Evolutionary conservation across 163 green algal genomes (phyloP).

Genomic region (Volvox carteri): DNA sequence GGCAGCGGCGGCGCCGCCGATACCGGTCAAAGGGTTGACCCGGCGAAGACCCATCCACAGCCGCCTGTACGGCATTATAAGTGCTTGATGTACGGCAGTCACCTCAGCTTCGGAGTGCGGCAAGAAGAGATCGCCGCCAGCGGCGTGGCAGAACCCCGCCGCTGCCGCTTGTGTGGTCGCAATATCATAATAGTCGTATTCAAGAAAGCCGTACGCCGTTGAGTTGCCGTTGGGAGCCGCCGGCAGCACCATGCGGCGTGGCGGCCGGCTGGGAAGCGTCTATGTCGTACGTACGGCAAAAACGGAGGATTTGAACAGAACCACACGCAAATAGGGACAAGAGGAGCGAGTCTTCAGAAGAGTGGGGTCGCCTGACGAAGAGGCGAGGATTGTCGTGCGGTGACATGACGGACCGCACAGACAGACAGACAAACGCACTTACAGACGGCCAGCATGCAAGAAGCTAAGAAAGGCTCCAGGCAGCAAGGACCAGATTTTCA

Average conservation of each 20-base stretch:
- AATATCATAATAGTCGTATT: slow-evolving; percentile 10
- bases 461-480: too few relatives aligned
- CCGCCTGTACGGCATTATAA: slow-evolving; percentile 24
- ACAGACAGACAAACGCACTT: too few relatives aligned
- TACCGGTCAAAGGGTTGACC: neutral
- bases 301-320: too few relatives aligned
- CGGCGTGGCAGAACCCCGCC: neutral
- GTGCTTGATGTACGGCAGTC: neutral
- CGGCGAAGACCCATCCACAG: slow-evolving; percentile 40
- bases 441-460: too few relatives aligned
- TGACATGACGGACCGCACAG: too few relatives aligned
- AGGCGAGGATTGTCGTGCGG: too few relatives aligned
- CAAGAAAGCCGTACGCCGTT: neutral
- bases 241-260: slow-evolving; percentile 1
- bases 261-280: neutral
- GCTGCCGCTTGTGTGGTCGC: slow-evolving; percentile 17
- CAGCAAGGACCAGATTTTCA: too few relatives aligned
- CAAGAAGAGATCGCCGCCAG: slow-evolving; percentile 1
- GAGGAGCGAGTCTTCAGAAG: too few relatives aligned
- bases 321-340: too few relatives aligned
- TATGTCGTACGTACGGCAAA: too few relatives aligned
- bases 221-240: neutral
- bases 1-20: slow-evolving; percentile 1
- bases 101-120: slow-evolving; percentile 5
- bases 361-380: too few relatives aligned